Percentiles rank a stretch among this genome's conserved stretches.
phyloP scores from a whole-genome alignment of 208 protist genomes.

The Lotmaria passim region DNA sequence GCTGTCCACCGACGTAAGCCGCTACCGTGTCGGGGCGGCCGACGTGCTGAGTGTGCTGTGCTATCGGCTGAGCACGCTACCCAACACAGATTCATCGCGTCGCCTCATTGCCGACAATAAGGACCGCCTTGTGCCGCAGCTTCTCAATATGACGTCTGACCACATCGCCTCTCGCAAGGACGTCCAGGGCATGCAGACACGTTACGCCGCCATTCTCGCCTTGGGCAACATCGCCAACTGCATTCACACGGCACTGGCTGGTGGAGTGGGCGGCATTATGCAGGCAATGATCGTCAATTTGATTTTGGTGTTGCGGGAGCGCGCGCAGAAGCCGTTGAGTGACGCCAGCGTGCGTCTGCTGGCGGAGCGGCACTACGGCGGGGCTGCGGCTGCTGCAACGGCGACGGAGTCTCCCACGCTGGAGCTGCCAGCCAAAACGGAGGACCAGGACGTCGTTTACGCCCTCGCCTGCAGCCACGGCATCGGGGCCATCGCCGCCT shows the following conservation, averaged over 20 bases:
- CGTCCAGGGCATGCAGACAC: conserved; percentile 39
- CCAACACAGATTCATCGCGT: conserved; percentile 56
- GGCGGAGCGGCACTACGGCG: conserved; percentile 23
- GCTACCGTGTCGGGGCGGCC: conserved; percentile 70
- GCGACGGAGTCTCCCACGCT: conserved; percentile 28
- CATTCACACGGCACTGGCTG: conserved; percentile 51
- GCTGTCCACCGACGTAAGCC: conserved; percentile 35
- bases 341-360: conserved; percentile 23
- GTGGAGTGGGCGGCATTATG: conserved; percentile 40
- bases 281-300: conserved; percentile 64
- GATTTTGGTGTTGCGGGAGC: conserved; percentile 41
- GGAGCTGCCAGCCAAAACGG: conserved; percentile 37
- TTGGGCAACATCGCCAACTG: conserved; percentile 60
- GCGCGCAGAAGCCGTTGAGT: conserved; percentile 34
- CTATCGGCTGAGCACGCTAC: conserved; percentile 51
- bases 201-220: conserved; percentile 65
- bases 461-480: conserved; percentile 53
- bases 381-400: conserved; percentile 6
- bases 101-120: conserved; percentile 69
- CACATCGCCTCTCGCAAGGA: conserved; percentile 30
- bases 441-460: conserved; percentile 42
- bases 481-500: conserved; percentile 59
- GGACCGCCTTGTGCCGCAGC: conserved; percentile 58
- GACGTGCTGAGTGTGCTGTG: conserved; percentile 69
- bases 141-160: conserved; percentile 64